Conservation (phyloP, 208 protist genomes). For the Trypanosoma rangeli region DNA sequence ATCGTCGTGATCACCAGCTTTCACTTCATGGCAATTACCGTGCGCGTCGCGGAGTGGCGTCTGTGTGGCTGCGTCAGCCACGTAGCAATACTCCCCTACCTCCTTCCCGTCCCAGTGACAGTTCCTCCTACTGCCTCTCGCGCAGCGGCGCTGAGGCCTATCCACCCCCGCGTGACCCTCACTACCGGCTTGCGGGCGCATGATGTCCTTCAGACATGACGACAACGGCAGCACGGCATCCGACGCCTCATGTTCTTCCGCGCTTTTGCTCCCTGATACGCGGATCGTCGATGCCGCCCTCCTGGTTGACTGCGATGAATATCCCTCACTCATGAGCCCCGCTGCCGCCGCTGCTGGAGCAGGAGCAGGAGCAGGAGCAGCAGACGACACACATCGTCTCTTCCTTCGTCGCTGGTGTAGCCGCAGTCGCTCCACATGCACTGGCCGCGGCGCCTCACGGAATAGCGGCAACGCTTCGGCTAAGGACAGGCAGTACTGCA, state of each 20-base stretch:
- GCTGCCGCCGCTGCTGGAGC: no score
- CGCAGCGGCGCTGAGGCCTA: no score
- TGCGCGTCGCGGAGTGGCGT: background rate
- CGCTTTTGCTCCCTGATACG: no score
- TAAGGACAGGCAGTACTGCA: background rate
- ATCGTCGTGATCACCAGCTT: background rate
- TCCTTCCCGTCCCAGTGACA: background rate
- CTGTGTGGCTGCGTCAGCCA: conserved; percentile 2
- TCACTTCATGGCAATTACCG: no score
- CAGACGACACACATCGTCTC: background rate
- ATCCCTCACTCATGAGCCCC: background rate
- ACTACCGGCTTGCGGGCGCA: background rate
- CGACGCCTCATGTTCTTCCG: background rate
- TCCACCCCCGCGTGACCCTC: background rate
- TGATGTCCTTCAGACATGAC: background rate
- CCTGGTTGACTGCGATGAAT: background rate
- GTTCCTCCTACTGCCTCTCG: conserved; percentile 38
- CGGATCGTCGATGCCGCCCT: no score
- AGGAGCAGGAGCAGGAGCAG: no score
- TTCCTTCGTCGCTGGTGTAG: conserved; percentile 6
- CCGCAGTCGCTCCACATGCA: background rate
- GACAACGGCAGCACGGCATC: background rate
- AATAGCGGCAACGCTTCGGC: conserved; percentile 2
- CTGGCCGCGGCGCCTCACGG: background rate
- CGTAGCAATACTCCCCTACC: conserved; percentile 3